These are phyloP conservation scores for Penicillium olsonii DNA, from an alignment of 2,329 filamentous ascomycete species.

Conservation along the genomic window DNA sequence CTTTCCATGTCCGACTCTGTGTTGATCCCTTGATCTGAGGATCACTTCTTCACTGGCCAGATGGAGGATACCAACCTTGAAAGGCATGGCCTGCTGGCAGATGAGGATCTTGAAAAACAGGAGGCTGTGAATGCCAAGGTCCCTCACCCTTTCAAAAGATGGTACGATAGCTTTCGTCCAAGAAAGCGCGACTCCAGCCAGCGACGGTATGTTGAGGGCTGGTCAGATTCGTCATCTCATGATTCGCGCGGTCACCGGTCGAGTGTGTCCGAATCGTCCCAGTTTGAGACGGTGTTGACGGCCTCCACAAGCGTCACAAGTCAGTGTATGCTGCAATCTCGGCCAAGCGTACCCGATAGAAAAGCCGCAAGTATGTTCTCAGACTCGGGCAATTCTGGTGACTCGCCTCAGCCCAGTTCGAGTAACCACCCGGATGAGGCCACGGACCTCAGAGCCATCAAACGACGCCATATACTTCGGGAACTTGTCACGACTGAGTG, in stretches of 20 bases:
- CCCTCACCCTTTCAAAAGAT: slow-evolving; percentile 37
- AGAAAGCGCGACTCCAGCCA: slow-evolving; percentile 25
- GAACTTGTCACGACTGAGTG: slow-evolving; percentile 86
- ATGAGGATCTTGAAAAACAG: slow-evolving; percentile 5
- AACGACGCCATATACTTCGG: slow-evolving; percentile 77
- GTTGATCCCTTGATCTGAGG: background rate
- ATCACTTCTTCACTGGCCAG: slow-evolving; percentile 4
- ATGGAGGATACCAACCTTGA: slow-evolving; percentile 12
- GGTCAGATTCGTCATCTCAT: slow-evolving; percentile 32
- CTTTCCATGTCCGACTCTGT: slow-evolving; percentile 14
- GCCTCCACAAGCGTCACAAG: slow-evolving; percentile 76
- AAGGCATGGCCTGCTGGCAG: slow-evolving; percentile 1
- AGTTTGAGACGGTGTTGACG: slow-evolving; percentile 78
- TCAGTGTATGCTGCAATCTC: slow-evolving; percentile 66
- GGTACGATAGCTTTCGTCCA: slow-evolving; percentile 40
- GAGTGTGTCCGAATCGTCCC: slow-evolving; percentile 71
- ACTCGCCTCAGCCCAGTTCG: slow-evolving; percentile 52
- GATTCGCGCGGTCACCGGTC: slow-evolving; percentile 43
- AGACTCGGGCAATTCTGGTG: slow-evolving; percentile 65
- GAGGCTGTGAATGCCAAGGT: slow-evolving; percentile 11
- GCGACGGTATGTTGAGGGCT: slow-evolving; percentile 38
- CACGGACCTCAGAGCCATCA: slow-evolving; percentile 69
- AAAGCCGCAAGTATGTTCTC: slow-evolving; percentile 57
- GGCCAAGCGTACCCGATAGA: slow-evolving; percentile 60
- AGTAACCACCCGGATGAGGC: slow-evolving; percentile 63